These are phyloP conservation scores for Forsythia viridissima DNA, from an alignment of 257 asterid species.

Conservation along the genomic window DNA sequence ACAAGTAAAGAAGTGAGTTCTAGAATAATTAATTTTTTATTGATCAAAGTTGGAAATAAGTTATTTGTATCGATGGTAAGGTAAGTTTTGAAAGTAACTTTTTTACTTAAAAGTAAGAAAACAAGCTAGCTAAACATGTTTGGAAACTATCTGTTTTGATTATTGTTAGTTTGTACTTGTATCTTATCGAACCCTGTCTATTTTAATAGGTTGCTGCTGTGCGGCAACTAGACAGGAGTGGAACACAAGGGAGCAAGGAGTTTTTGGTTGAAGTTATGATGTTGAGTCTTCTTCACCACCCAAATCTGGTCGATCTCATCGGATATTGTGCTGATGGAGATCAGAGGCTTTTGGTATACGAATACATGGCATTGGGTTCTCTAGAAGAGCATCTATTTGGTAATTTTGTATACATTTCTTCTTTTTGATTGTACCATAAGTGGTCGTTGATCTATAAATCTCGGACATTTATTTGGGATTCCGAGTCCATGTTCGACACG, in stretches of 20 bases:
- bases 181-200: neutral
- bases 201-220: slow-evolving; percentile 28
- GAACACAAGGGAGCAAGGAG: slow-evolving; percentile 32
- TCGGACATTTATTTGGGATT: too few species aligned
- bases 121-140: neutral
- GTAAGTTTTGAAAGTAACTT: too few species aligned
- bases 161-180: neutral
- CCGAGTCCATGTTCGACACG: neutral
- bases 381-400: slow-evolving; percentile 24
- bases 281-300: slow-evolving; percentile 28
- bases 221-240: slow-evolving; percentile 34
- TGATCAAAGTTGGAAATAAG: neutral
- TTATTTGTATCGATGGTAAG: neutral
- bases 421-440: neutral
- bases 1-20: neutral
- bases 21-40: neutral
- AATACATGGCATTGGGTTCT: slow-evolving; percentile 32
- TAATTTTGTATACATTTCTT: neutral
- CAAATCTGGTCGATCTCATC: slow-evolving; percentile 24
- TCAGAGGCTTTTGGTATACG: slow-evolving; percentile 35
- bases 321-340: slow-evolving; percentile 41
- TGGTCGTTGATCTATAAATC: neutral
- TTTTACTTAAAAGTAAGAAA: too few species aligned
- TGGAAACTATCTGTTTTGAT: neutral
- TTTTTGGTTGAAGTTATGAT: slow-evolving; percentile 23